phyloP scores from a whole-genome alignment of 2,329 filamentous ascomycete genomes.

The Teratosphaeriaceae sp. region DNA sequence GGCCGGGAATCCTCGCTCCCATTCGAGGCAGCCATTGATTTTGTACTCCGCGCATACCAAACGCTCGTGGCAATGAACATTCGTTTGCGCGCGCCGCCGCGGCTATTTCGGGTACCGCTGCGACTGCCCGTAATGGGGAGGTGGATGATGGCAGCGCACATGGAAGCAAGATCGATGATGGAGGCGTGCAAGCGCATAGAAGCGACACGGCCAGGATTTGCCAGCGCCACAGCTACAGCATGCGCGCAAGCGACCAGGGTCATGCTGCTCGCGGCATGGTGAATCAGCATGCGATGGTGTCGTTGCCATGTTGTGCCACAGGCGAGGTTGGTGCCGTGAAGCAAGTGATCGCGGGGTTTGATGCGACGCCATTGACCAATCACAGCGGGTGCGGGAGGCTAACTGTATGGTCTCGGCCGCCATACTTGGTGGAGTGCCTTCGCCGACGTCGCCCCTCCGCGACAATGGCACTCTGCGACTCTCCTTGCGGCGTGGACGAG shows the following conservation, averaged over 20 bases:
- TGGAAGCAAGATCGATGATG: too few species aligned
- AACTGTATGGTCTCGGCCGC: too few species aligned
- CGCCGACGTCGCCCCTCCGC: background rate
- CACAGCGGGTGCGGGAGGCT: too few species aligned
- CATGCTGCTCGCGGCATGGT: background rate
- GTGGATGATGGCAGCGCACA: background rate
- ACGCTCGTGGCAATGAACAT: background rate
- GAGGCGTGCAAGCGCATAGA: background rate
- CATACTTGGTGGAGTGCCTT: too few species aligned
- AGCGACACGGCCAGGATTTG: background rate
- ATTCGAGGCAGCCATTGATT: background rate
- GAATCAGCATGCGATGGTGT: background rate
- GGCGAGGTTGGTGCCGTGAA: background rate
- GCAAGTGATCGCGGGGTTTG: too few species aligned
- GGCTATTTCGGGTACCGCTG: conserved; percentile 1
- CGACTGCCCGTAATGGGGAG: background rate
- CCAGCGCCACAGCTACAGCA: conserved; percentile 4
- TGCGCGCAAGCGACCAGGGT: conserved; percentile 2
- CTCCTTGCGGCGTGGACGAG: background rate
- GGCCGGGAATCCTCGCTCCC: conserved; percentile 1
- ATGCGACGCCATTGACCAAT: too few species aligned
- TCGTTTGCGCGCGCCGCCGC: background rate
- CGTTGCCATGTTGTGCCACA: background rate
- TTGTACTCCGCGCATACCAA: background rate
- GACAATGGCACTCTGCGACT: background rate